These are phyloP conservation scores for Blastocrithidia nonstop DNA, from an alignment of 208 protist genomes.

Conservation along the genomic window DNA sequence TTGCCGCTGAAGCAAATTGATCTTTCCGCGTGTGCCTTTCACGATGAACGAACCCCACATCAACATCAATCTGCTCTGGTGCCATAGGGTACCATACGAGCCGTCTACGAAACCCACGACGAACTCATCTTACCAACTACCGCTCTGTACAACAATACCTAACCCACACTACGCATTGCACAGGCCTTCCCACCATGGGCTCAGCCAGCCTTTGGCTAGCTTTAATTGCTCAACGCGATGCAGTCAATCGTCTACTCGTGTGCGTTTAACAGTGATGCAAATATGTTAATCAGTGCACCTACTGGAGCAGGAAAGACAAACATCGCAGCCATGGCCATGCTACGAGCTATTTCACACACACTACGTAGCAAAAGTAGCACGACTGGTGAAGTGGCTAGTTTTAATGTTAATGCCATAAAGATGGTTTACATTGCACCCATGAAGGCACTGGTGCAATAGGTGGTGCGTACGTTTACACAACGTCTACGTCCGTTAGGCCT, in stretches of 20 bases:
- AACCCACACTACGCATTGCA: slow-evolving; percentile 10
- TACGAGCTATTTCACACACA: slow-evolving; percentile 74
- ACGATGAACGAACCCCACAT: slow-evolving; percentile 70
- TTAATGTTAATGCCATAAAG: slow-evolving; percentile 77
- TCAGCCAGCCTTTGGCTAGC: slow-evolving; percentile 29
- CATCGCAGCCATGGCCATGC: slow-evolving; percentile 98
- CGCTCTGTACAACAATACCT: slow-evolving; percentile 8
- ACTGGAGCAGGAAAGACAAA: slow-evolving; percentile 99
- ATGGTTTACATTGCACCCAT: slow-evolving; percentile 99
- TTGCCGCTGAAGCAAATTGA: slow-evolving; percentile 46
- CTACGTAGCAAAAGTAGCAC: slow-evolving; percentile 2
- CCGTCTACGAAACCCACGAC: slow-evolving; percentile 73
- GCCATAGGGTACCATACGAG: slow-evolving; percentile 43
- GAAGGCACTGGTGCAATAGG: slow-evolving; percentile 99
- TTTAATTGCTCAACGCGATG: slow-evolving; percentile 91
- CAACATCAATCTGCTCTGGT: slow-evolving; percentile 47
- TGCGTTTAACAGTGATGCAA: slow-evolving; percentile 90
- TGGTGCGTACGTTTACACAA: slow-evolving; percentile 93
- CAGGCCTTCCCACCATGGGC: slow-evolving; percentile 56
- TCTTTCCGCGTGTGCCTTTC: slow-evolving; percentile 53
- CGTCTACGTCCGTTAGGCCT: slow-evolving; percentile 90
- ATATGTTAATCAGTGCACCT: slow-evolving; percentile 97
- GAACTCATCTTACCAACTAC: slow-evolving; percentile 69
- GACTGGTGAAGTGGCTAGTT: not conserved
- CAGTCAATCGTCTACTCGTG: slow-evolving; percentile 91